Base-by-base conservation (phyloP, 331 rosid genomes). In the Cydonia oblonga region DNA sequence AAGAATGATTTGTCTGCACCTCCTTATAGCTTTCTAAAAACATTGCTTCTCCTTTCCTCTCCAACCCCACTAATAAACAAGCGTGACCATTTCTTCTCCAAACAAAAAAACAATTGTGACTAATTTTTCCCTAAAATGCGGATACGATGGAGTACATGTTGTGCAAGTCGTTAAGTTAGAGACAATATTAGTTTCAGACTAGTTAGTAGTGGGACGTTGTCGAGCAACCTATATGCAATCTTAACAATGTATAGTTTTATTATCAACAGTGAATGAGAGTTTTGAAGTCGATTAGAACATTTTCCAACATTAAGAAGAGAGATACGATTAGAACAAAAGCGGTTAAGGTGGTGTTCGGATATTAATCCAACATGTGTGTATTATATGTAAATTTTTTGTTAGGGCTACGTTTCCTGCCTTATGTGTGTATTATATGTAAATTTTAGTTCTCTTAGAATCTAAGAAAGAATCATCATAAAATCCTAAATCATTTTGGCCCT, bases 31-130 rank as follows among this genome's bases (percentile, higher is more conserved):
- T 88, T 86, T 85, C 87, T 81, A 70, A 82, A 15, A 54, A 56
- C 86, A 26, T 86, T 87, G 87, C 88, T 84, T 90, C 78, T 57
- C 84, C 80, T 83, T 80, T 86, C 89, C 82, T 78, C 79, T 81
- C 82, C 84, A 84, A 72, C 24, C 61, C 23, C 15, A 9, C 28
- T 38, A 8, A 32, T 42, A 57, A 57, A 89, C 66, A 69, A 75
- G 38, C 35, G 81, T 73, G 84, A 77, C 79, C 76, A 79, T 82
- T 64, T 61, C 70, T 69, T 74, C 75, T 68, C 62, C 66, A 64
- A 14, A 14, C 2, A 38, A 25, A 66, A 4, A 58, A 76, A 4
- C 33, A 74, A 22, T 40, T 62, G 66, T 68, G 73, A 15, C 57
- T 78, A 59, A 25, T 53, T 51, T 61, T 68, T 75, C 75, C 75